Percentiles rank a stretch among this genome's conserved stretches.
Evolutionary conservation across 108 stramenopile genomes (phyloP).

Genomic region (Fistulifera pelliculosa): DNA sequence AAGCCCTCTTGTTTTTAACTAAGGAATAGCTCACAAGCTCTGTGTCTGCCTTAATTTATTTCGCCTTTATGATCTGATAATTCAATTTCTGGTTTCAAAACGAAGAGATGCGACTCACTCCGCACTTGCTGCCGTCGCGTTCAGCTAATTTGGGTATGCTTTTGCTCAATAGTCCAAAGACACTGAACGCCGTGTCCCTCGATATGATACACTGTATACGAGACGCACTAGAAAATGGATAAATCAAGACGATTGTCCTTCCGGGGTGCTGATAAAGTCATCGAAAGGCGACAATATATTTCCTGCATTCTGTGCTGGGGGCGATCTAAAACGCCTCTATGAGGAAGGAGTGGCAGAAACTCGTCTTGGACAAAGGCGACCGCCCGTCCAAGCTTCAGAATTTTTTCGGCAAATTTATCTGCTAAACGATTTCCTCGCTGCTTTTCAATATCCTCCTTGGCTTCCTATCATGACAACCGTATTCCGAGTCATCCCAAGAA

Average conservation of each 20-base stretch:
- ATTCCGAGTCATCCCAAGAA: background rate
- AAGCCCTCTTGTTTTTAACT: too few species aligned
- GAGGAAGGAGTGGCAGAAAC: background rate
- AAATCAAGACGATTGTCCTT: conserved; percentile 16
- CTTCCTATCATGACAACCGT: too few species aligned
- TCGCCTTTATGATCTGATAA: too few species aligned
- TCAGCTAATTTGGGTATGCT: conserved; percentile 51
- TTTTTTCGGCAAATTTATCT: conserved; percentile 89
- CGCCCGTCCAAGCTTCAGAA: conserved; percentile 17
- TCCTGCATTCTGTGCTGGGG: conserved; percentile 88
- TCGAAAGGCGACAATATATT: conserved; percentile 31
- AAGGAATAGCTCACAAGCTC: too few species aligned
- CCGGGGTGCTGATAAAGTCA: conserved; percentile 45
- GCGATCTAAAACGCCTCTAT: conserved; percentile 81
- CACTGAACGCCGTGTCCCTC: conserved; percentile 42
- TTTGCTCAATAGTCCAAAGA: conserved; percentile 57
- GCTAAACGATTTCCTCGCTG: conserved; percentile 70
- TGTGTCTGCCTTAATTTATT: too few species aligned
- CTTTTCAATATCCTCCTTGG: conserved; percentile 8
- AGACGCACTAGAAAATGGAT: conserved; percentile 50
- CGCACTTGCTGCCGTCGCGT: conserved; percentile 59
- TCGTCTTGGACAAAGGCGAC: conserved; percentile 1
- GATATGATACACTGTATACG: conserved; percentile 50
- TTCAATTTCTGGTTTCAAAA: too few species aligned
- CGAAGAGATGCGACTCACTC: conserved; percentile 29